Conservation (phyloP, 768 basidiomycete genomes). For the Leccinum subgranulosum region DNA sequence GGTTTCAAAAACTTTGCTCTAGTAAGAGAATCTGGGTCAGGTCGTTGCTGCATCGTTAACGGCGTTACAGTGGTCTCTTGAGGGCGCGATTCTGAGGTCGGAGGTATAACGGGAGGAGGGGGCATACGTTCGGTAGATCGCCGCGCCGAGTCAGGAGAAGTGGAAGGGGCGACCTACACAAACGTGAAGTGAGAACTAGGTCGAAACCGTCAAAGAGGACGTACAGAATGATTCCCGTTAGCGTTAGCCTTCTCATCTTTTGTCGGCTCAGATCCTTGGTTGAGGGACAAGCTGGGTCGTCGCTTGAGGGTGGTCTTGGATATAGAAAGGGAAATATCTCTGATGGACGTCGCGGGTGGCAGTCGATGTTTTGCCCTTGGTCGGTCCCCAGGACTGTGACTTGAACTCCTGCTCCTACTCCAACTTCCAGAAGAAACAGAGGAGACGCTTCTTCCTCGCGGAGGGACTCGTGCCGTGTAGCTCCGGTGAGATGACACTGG, state of each 20-base stretch:
- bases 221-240: slow-evolving; percentile 39
- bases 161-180: slow-evolving; percentile 16
- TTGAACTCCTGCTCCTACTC: slow-evolving; percentile 50
- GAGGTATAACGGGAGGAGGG: slow-evolving; percentile 27
- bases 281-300: slow-evolving; percentile 15
- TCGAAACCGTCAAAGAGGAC: not conserved
- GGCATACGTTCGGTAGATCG: slow-evolving; percentile 33
- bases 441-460: slow-evolving; percentile 48
- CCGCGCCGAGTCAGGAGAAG: slow-evolving; percentile 21
- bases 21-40: slow-evolving; percentile 16
- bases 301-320: slow-evolving; percentile 29
- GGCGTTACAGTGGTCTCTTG: slow-evolving; percentile 10
- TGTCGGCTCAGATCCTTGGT: slow-evolving; percentile 24
- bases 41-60: slow-evolving; percentile 14
- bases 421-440: slow-evolving; percentile 54
- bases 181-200: slow-evolving; percentile 8
- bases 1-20: slow-evolving; percentile 33
- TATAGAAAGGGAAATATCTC: slow-evolving; percentile 31
- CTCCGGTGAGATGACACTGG: slow-evolving; percentile 44
- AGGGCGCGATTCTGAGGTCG: slow-evolving; percentile 12
- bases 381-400: slow-evolving; percentile 51
- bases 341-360: slow-evolving; percentile 45
- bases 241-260: slow-evolving; percentile 35
- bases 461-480: slow-evolving; percentile 29
- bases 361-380: slow-evolving; percentile 62